phyloP scores from a whole-genome alignment of 352 stramenopile genomes.

The Globisporangium splendens region DNA sequence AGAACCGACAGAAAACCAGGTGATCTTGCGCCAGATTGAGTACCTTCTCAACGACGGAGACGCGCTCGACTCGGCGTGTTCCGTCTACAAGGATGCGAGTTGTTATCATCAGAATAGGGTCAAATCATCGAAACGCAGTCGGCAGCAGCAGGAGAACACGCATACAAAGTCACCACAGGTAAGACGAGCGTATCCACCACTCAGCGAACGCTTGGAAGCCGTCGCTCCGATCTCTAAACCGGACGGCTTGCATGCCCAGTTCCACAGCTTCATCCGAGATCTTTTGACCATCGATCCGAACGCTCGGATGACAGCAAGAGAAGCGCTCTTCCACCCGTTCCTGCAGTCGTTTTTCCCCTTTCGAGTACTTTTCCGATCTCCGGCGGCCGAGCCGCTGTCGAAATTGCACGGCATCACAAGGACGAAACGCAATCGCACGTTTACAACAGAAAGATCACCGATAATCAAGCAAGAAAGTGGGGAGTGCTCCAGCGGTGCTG shows the following conservation, averaged over 20 bases:
- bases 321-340: slow-evolving; percentile 66
- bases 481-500: background rate
- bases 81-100: slow-evolving; percentile 15
- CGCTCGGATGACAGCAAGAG: slow-evolving; percentile 39
- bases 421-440: background rate
- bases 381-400: background rate
- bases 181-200: slow-evolving; percentile 2
- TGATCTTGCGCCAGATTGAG: slow-evolving; percentile 49
- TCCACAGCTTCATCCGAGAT: slow-evolving; percentile 49
- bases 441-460: background rate
- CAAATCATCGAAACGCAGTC: background rate
- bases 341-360: slow-evolving; percentile 69
- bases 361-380: slow-evolving; percentile 38
- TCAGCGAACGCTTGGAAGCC: slow-evolving; percentile 31
- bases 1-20: slow-evolving; percentile 21
- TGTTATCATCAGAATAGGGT: slow-evolving; percentile 1
- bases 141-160: background rate
- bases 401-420: background rate
- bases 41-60: slow-evolving; percentile 25
- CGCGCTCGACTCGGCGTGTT: slow-evolving; percentile 18
- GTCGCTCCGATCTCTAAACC: slow-evolving; percentile 12
- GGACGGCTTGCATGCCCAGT: slow-evolving; percentile 17
- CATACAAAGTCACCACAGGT: too few species aligned
- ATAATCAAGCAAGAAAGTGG: slow-evolving; percentile 7
- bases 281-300: slow-evolving; percentile 49